Evolutionary conservation across 495 filamentous ascomycete species (phyloP).

Genomic region (Annulohypoxylon nitens): DNA sequence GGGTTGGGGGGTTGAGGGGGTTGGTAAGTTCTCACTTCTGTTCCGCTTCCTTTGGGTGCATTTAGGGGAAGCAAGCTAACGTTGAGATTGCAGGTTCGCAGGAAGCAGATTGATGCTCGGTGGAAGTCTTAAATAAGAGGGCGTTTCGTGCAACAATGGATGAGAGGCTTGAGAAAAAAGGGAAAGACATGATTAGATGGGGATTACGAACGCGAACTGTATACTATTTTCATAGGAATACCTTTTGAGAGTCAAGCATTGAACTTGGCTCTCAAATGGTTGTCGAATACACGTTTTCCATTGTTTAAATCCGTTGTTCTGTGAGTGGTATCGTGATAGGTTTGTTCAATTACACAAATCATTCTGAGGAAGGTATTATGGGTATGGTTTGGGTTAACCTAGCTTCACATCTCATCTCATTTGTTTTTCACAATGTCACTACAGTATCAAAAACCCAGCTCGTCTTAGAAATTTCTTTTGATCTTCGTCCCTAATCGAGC

Average conservation of each 20-base stretch:
- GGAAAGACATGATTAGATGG: neutral
- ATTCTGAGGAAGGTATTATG: too few relatives aligned
- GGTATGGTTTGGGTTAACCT: too few relatives aligned
- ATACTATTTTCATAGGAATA: slow-evolving; percentile 11
- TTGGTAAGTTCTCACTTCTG: too few relatives aligned
- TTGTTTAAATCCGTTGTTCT: neutral
- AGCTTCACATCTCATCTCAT: too few relatives aligned
- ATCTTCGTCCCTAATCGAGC: slow-evolving; percentile 3
- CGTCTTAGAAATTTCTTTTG: slow-evolving; percentile 10
- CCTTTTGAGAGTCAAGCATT: neutral
- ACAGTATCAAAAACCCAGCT: neutral
- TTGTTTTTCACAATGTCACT: neutral
- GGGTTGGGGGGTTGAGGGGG: slow-evolving; percentile 81
- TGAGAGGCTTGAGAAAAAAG: neutral
- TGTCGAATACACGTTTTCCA: slow-evolving; percentile 1
- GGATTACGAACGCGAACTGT: neutral
- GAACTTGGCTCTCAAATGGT: neutral
- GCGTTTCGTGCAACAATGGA: neutral
- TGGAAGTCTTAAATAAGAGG: slow-evolving; percentile 46
- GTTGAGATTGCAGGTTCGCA: too few relatives aligned
- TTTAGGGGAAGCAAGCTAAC: too few relatives aligned
- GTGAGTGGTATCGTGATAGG: too few relatives aligned
- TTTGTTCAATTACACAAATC: too few relatives aligned
- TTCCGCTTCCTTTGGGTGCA: too few relatives aligned
- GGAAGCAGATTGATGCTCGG: slow-evolving; percentile 56